Conservation (phyloP, 352 stramenopile genomes). For the Pythium vanterpoolii region DNA sequence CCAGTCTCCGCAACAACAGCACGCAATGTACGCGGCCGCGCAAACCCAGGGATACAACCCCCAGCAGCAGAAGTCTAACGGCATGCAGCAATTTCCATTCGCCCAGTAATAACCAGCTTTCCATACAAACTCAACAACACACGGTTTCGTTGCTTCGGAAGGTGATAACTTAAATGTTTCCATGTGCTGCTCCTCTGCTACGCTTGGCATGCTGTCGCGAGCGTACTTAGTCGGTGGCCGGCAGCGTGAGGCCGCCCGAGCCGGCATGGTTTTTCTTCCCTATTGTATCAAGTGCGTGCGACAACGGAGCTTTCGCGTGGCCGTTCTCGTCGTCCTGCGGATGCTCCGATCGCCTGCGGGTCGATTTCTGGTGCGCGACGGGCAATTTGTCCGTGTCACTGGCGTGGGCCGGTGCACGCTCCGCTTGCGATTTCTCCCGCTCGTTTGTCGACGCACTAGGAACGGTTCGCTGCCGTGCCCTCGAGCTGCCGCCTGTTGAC, state of each 20-base stretch:
- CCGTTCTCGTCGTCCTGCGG: slow-evolving; percentile 24
- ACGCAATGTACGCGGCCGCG: background rate
- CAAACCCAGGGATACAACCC: background rate
- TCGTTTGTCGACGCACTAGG: slow-evolving; percentile 7
- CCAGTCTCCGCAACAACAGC: slow-evolving; percentile 1
- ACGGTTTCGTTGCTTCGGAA: background rate
- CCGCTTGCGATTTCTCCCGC: slow-evolving; percentile 41
- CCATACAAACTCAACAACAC: too few relatives aligned
- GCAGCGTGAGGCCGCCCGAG: slow-evolving; percentile 1
- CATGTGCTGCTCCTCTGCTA: background rate
- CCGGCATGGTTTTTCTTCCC: slow-evolving; percentile 9
- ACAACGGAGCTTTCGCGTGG: slow-evolving; percentile 2
- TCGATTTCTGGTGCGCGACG: slow-evolving; percentile 41
- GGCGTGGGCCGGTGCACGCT: slow-evolving; percentile 41
- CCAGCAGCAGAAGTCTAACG: slow-evolving; percentile 4
- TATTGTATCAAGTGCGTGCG: slow-evolving; percentile 5
- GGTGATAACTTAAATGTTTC: slow-evolving; percentile 8
- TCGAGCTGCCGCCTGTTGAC: slow-evolving; percentile 33
- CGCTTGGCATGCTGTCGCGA: too few relatives aligned
- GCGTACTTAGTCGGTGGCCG: slow-evolving; percentile 8
- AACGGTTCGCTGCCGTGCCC: slow-evolving; percentile 29
- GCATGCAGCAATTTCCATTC: slow-evolving; percentile 1
- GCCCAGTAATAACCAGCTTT: slow-evolving; percentile 9
- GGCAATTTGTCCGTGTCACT: slow-evolving; percentile 43
- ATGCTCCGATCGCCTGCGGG: slow-evolving; percentile 46